phyloP scores from a whole-genome alignment of 805 yeast species.

The Kuraishia hungarica region DNA sequence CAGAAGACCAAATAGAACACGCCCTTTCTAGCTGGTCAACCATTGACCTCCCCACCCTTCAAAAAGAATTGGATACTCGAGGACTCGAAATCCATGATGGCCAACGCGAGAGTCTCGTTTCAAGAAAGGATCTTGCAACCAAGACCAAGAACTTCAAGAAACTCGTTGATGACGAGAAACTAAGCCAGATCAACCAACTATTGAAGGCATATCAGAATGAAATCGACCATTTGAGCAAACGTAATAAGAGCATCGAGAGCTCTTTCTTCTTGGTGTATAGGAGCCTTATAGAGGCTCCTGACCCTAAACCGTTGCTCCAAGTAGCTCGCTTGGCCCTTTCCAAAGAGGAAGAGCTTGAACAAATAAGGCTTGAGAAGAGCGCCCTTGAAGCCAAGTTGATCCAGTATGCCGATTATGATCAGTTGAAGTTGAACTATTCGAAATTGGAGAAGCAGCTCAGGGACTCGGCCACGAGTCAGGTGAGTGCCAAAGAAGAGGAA shows the following conservation, averaged over 20 bases:
- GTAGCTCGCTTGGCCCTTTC: slow-evolving; percentile 57
- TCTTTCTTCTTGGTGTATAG: slow-evolving; percentile 70
- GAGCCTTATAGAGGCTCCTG: slow-evolving; percentile 82
- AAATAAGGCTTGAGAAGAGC: slow-evolving; percentile 41
- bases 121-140: slow-evolving; percentile 70
- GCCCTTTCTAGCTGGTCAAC: slow-evolving; percentile 73
- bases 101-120: slow-evolving; percentile 58
- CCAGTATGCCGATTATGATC: slow-evolving; percentile 71
- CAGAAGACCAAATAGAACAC: slow-evolving; percentile 26
- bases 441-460: slow-evolving; percentile 55
- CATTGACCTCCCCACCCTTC: slow-evolving; percentile 62
- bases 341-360: slow-evolving; percentile 42
- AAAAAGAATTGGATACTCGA: slow-evolving; percentile 63
- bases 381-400: slow-evolving; percentile 50
- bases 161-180: slow-evolving; percentile 56
- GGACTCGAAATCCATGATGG: slow-evolving; percentile 64
- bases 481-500: slow-evolving; percentile 69
- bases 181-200: slow-evolving; percentile 55
- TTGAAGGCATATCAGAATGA: slow-evolving; percentile 79
- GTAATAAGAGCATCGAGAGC: slow-evolving; percentile 67
- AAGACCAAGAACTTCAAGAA: slow-evolving; percentile 84
- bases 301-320: slow-evolving; percentile 68
- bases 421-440: slow-evolving; percentile 51
- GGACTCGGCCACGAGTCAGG: slow-evolving; percentile 40
- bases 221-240: slow-evolving; percentile 72